Evolutionary conservation across 805 yeast species (phyloP), one percentile per base, ranked within the genome.

Genomic region (Kodamaea restingae): DNA sequence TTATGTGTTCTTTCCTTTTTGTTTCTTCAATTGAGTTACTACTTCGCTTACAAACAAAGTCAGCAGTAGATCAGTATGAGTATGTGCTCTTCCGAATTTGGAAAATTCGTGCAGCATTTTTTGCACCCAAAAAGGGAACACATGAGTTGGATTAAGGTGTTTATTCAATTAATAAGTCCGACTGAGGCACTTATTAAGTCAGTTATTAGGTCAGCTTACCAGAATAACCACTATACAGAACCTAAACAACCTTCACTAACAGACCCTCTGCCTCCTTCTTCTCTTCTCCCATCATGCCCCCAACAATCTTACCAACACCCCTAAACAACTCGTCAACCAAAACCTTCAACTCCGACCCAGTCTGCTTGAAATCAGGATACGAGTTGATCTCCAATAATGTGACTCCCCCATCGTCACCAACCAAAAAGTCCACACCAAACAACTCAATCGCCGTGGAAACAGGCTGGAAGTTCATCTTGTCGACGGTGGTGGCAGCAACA

Each of bases 341-440:
- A 2, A 50, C 66, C 53, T 83, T 84, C 50, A 91, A 67, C 6
- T 75, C 83, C 11, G 66, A 75, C 12, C 98, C 98, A 0, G 98
- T 93, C 62, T 93, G 98, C 54, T 88, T 88, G 65, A 93, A 93
- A 56, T 93, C 98, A 1, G 98, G 98, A 55, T 83, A 93, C 11
- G 98, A 82, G 54, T 93, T 93, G 32, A 88, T 86, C 59, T 93
- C 98, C 30, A 91, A 63, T 18, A 93, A 55, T 32, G 69, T 71
- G 2, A 84, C 91, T 10, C 70, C 57, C 15, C 60, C 55, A 21
- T 76, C 65, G 2, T 61, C 64, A 49, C 79, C 81, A 12, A 93
- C 84, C 39, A 93, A 60, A 58, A 88, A 90, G 58, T 93, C 98
- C 11, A 93, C 68, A 0, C 98, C 98, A 56, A 73, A 93, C 5